phyloP scores from a whole-genome alignment of 73 alveolate genomes.

The Paramecium pentaurelia region DNA sequence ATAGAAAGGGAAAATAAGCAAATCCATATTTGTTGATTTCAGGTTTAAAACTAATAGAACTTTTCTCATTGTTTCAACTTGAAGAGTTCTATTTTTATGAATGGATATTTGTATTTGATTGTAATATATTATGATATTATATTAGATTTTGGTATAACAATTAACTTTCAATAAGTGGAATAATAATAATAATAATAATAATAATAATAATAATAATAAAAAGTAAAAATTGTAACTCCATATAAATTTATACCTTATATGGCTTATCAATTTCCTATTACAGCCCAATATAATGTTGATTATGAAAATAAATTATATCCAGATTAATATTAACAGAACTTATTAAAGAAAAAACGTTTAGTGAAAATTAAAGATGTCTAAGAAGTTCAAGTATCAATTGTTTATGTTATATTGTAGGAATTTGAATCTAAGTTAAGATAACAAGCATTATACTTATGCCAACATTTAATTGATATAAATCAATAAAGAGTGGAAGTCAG shows the following conservation, averaged over 20 bases:
- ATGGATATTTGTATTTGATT: constrained; percentile 63
- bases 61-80: constrained; percentile 38
- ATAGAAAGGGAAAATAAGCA: constrained; percentile 30
- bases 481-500: constrained; percentile 33
- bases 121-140: neutral
- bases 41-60: constrained; percentile 45
- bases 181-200: neutral
- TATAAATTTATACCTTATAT: constrained; percentile 46
- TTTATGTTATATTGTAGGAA: neutral
- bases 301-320: neutral
- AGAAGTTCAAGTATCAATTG: neutral
- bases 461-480: constrained; percentile 55
- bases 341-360: constrained; percentile 26
- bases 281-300: constrained; percentile 26
- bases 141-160: neutral
- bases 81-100: constrained; percentile 61
- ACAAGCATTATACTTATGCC: constrained; percentile 43
- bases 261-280: constrained; percentile 19
- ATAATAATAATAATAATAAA: neutral
- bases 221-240: constrained; percentile 43
- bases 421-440: constrained; percentile 37
- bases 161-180: neutral
- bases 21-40: constrained; percentile 37
- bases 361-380: constrained; percentile 19
- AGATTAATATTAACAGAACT: constrained; percentile 8